Base-by-base conservation (phyloP, 345 rosid species). In the Gossypium bickii region DNA sequence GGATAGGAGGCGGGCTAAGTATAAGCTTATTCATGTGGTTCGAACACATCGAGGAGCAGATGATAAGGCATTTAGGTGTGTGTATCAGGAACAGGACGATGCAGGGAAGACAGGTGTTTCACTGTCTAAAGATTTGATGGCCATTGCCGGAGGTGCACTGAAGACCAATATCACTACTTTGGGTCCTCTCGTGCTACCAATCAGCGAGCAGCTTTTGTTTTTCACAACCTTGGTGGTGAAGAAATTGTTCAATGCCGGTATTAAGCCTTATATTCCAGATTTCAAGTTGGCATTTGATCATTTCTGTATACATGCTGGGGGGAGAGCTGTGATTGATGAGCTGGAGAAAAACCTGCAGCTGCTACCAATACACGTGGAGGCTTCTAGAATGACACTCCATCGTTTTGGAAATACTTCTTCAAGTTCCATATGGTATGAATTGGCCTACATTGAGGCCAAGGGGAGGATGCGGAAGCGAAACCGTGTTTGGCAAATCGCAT, bases 21-120 rank as follows among this genome's bases (percentile, higher is more conserved):
- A 90, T 78, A 83, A 80, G 81, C 87, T 90, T 70, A 78, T 77
- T 79, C 87, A 90, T 76, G 84, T 87, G 17, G 91, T 90, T 34
- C 84, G 94, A 64, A 90, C 92, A 0, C 92, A 90, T 77, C 81
- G 83, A 0, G 95, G 95, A 24, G 89, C 95, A 0, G 92, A 88
- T 63, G 95, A 90, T 66, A 86, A 82, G 83, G 91, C 92, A 1
- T 90, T 84, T 55, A 77, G 74, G 61, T 90, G 94, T 76, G 92
- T 90, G 17, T 86, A 83, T 62, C 92, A 88, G 83, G 90, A 84
- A 77, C 90, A 90, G 57, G 94, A 90, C 53, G 92, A 75, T 67
- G 78, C 27, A 8, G 94, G 92, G 0, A 86, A 86, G 79, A 80
- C 81, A 1, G 94, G 94, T 16, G 94, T 88, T 73, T 80, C 90